Base-by-base conservation (phyloP, 306 rosid genomes). In the Cotoneaster glaucophyllus region DNA sequence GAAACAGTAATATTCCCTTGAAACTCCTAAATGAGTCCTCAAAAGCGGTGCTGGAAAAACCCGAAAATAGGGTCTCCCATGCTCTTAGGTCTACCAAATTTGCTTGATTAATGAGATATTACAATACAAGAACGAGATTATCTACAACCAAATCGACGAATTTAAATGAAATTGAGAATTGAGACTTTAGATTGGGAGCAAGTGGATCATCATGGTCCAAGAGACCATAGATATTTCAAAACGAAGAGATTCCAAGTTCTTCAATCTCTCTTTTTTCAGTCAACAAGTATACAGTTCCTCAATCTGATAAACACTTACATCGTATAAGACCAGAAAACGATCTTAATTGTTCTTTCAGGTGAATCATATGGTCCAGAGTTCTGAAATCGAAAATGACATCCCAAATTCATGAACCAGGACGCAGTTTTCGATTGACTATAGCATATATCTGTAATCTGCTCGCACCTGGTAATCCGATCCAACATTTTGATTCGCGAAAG, bases 261-360 rank as follows among this genome's bases (percentile, higher is more conserved):
- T 29, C 4, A 61, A 6, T 26, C 37, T 26, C 31, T 26, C 4
- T 8, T 6, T 17, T 31, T 31, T 17, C 10, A 14, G 24, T 31
- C 24, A 17, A 64, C 68, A 31, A 19, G 5, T 34, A 32, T 19
- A 19, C 4, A 34, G 28, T 11, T 32, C 48, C 76, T 69, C 80
- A 69, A 24, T 64, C 62, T 64, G 66, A 71, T 53, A 53, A 53
- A 62, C 58, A 78, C 24, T n/a, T 71, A 2, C 50, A 70, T 66
- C 77, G 81, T 53, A 62, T 12, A 14, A 53, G 53, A 77, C 77
- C 76, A 12, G 25, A 52, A 28, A 25, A 70, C 22, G 53, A 69
- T 77, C 69, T 41, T 5, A 59, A 43, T 25, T 52, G 52, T 71
- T 19, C 24, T 54, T n/a, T 37, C 65, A 8, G 11, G 4, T 2